Evolutionary conservation across 2,329 filamentous ascomycete genomes (phyloP).

Genomic region (Calonectria pteridis): DNA sequence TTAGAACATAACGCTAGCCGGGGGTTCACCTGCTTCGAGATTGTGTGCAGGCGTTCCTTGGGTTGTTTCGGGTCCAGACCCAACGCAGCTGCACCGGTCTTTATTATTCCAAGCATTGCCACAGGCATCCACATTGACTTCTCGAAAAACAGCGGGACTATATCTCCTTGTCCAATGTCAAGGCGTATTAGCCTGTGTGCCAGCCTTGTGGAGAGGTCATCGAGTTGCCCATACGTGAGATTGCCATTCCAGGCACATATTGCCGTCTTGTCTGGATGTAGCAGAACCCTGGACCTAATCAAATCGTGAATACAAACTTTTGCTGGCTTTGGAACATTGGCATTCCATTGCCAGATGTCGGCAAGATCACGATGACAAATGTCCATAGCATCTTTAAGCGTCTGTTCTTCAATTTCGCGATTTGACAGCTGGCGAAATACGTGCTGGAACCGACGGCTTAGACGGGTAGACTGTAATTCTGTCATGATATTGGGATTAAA

Average conservation of each 20-base stretch:
- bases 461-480: background rate
- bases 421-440: background rate
- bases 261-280: background rate
- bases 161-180: background rate
- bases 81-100: background rate
- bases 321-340: background rate
- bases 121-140: background rate
- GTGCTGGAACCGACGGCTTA: background rate
- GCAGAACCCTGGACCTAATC: background rate
- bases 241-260: background rate
- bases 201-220: background rate
- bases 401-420: background rate
- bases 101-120: background rate
- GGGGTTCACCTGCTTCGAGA: background rate
- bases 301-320: background rate
- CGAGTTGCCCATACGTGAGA: background rate
- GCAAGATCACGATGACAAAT: background rate
- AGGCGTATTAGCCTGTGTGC: background rate
- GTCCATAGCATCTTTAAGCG: background rate
- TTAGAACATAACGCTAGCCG: background rate
- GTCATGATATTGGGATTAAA: background rate
- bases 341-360: background rate
- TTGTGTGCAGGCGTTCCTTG: background rate
- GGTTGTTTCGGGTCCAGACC: background rate
- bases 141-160: background rate